Percentiles rank a stretch among this genome's conserved stretches.
Conservation (phyloP, 1,284 basidiomycete genomes). For the Boletus semigastroideus region DNA sequence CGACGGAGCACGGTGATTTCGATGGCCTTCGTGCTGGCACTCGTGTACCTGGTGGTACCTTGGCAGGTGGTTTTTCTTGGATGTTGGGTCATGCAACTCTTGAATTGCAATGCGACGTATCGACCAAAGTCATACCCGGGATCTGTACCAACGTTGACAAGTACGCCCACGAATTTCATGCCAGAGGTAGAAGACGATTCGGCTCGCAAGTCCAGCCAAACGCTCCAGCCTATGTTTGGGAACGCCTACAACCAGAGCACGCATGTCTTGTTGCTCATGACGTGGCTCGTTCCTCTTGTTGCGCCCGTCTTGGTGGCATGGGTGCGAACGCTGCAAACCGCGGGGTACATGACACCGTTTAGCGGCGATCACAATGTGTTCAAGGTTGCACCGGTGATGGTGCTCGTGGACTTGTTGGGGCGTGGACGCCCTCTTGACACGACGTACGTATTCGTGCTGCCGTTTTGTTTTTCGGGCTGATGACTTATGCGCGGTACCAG, state of each 20-base stretch:
- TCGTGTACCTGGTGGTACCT: slow-evolving; percentile 76
- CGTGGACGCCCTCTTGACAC: slow-evolving; percentile 43
- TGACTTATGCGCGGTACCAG: no score
- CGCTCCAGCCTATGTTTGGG: slow-evolving; percentile 8
- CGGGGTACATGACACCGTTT: slow-evolving; percentile 73
- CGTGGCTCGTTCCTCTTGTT: slow-evolving; percentile 79
- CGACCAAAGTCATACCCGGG: slow-evolving; percentile 21
- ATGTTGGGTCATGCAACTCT: slow-evolving; percentile 75
- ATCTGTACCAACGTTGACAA: slow-evolving; percentile 26
- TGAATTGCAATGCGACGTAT: slow-evolving; percentile 47
- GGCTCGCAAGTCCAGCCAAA: not conserved
- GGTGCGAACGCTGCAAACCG: slow-evolving; percentile 79
- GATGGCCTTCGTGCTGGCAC: slow-evolving; percentile 57
- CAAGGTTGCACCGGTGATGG: slow-evolving; percentile 63
- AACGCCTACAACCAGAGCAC: slow-evolving; percentile 49
- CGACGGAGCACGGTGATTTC: slow-evolving; percentile 55
- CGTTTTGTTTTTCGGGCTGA: not conserved
- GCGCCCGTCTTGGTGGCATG: slow-evolving; percentile 86
- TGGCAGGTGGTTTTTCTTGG: slow-evolving; percentile 90
- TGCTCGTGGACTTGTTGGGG: slow-evolving; percentile 62
- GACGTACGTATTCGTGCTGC: slow-evolving; percentile 35
- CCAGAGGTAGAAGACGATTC: slow-evolving; percentile 3
- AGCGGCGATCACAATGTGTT: slow-evolving; percentile 76
- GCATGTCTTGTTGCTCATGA: slow-evolving; percentile 75
- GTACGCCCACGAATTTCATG: slow-evolving; percentile 12